These are phyloP conservation scores for Panicum miliaceum DNA, from an alignment of 176 grass and related monocot species.

Conservation along the genomic window DNA sequence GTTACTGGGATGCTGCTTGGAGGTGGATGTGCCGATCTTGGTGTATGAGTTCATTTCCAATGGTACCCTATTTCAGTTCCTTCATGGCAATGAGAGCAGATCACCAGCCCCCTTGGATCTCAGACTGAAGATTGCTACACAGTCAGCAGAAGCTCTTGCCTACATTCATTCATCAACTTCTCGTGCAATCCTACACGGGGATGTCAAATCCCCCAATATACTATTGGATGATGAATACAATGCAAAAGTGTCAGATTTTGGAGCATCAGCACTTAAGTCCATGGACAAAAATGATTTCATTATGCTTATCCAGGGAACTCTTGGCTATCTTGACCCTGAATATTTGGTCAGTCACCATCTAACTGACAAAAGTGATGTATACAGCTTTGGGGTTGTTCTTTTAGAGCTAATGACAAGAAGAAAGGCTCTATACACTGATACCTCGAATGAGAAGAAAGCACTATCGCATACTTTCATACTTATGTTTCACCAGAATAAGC, in stretches of 20 bases:
- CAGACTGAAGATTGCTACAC: constrained; percentile 15
- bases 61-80: neutral
- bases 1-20: constrained; percentile 15
- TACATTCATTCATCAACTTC: constrained; percentile 54
- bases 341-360: constrained; percentile 61
- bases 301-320: constrained; percentile 73
- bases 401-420: constrained; percentile 70
- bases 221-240: constrained; percentile 45
- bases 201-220: constrained; percentile 65
- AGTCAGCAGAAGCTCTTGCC: constrained; percentile 25
- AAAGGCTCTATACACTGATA: constrained; percentile 55
- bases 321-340: constrained; percentile 70
- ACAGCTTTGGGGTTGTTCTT: constrained; percentile 72
- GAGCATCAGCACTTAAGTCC: constrained; percentile 61
- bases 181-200: constrained; percentile 47
- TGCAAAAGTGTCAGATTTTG: constrained; percentile 64
- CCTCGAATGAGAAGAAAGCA: constrained; percentile 28
- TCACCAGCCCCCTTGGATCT: constrained; percentile 40
- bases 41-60: constrained; percentile 7
- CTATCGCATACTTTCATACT: constrained; percentile 8
- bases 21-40: neutral
- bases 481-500: constrained; percentile 36
- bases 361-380: constrained; percentile 78
- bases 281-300: constrained; percentile 60
- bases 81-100: neutral